Evolutionary conservation across 192 early-diverging fungal species (phyloP), one percentile per base, ranked within the genome.

Genomic region (Coemansia sp.): DNA sequence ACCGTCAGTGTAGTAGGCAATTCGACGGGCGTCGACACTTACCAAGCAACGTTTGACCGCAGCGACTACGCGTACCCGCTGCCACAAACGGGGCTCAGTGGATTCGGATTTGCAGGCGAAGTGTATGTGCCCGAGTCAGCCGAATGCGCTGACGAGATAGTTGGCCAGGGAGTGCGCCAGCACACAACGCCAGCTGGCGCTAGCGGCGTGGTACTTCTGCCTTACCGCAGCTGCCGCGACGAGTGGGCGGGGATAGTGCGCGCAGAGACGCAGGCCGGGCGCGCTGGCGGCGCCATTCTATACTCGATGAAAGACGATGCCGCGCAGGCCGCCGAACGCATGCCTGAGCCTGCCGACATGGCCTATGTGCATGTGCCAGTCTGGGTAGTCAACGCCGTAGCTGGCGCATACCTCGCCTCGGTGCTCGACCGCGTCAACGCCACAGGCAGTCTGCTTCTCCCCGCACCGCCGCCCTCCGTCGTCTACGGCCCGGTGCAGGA

Each of bases 291-390:
- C 6, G 70, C 70, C 4, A 36, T 79, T 3, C 53, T 79, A 32
- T 68, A 72, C 10, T 72, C 70, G 48, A 59, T 79, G 36, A 79
- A 79, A 17, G 70, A 73, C 17, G 66, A 79, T 58, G 76, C 76
- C 0, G 69, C 76, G 41, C 70, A 79, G 46, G 67, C 69, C 27
- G 65, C 76, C 14, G 70, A 73, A 18, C 58, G 66, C 2, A 35
- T 35, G 3, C 29, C 29, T 3, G 63, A 50, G 0, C 50, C 58
- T 1, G 34, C 72, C 7, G 70, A 68, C 18, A 10, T 61, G 9
- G 26, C 58, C 10, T 59, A 56, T 12, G 15, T 79, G 22, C 54
- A 65, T 5, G 60, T 56, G 11, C 70, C 76, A 1, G 76, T 79
- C 14, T 79, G 76, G 76, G 67, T 69, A 26, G 76, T 79, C 12